phyloP scores from a whole-genome alignment of 176 grass and related monocot species.

The Leersia perrieri region DNA sequence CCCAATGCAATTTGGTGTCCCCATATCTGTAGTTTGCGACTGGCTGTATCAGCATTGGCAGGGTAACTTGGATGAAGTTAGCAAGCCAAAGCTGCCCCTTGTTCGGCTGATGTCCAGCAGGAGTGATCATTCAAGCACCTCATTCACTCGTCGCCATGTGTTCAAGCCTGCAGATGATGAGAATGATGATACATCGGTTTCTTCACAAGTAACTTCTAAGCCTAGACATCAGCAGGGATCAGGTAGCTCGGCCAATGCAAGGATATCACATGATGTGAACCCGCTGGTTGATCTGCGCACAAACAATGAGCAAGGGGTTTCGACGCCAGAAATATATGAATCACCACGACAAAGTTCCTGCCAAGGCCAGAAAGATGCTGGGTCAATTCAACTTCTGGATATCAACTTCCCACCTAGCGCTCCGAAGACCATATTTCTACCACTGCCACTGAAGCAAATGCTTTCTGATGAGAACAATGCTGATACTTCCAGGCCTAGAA shows the following conservation, averaged over 20 bases:
- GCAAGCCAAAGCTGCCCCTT: slow-evolving; percentile 73
- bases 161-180: slow-evolving; percentile 57
- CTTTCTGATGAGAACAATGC: slow-evolving; percentile 73
- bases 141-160: slow-evolving; percentile 58
- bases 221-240: slow-evolving; percentile 57
- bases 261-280: slow-evolving; percentile 56
- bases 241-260: slow-evolving; percentile 62
- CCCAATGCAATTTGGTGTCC: slow-evolving; percentile 73
- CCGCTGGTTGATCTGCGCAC: slow-evolving; percentile 57
- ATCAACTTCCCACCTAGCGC: slow-evolving; percentile 61
- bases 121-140: slow-evolving; percentile 64
- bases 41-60: slow-evolving; percentile 96
- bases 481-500: slow-evolving; percentile 36
- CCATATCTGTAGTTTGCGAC: slow-evolving; percentile 78
- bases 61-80: slow-evolving; percentile 86
- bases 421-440: slow-evolving; percentile 82
- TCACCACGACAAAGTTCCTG: slow-evolving; percentile 57
- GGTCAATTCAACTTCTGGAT: slow-evolving; percentile 46
- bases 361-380: slow-evolving; percentile 39
- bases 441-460: slow-evolving; percentile 85
- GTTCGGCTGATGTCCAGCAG: slow-evolving; percentile 60
- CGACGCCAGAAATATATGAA: slow-evolving; percentile 73
- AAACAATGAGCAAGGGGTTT: slow-evolving; percentile 60
- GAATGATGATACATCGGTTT: slow-evolving; percentile 50
- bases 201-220: slow-evolving; percentile 38